Percentiles rank a stretch among this genome's conserved stretches.
phyloP scores from a whole-genome alignment of 148 eudicot species.

The Camellia sinensis region DNA sequence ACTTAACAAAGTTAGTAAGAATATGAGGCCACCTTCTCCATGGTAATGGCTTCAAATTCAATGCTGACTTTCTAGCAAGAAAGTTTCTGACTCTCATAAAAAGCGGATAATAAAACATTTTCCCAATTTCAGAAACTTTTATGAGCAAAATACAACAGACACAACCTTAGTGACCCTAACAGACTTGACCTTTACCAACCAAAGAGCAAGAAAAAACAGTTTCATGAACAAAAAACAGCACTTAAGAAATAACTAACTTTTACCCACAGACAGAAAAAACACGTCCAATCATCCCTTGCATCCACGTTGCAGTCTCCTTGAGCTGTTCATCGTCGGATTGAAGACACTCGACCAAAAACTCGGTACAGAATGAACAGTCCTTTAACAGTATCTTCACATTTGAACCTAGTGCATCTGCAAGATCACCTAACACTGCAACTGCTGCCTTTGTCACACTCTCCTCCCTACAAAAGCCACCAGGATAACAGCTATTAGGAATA shows the following conservation, averaged over 20 bases:
- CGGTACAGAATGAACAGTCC: conserved; percentile 43
- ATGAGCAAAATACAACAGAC: conserved; percentile 1
- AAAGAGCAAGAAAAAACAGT: conserved; percentile 13
- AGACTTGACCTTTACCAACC: conserved; percentile 7
- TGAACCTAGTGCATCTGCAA: conserved; percentile 62
- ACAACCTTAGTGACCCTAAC: neutral
- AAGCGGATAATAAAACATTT: conserved; percentile 10
- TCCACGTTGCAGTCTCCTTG: conserved; percentile 57
- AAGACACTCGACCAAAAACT: conserved; percentile 52
- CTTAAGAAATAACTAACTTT: neutral
- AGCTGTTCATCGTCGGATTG: conserved; percentile 56
- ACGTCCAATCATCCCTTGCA: conserved; percentile 61
- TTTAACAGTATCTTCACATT: conserved; percentile 43
- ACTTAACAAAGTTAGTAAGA: conserved; percentile 17
- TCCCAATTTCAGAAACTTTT: conserved; percentile 15
- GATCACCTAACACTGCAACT: conserved; percentile 61
- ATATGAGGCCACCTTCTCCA: conserved; percentile 7
- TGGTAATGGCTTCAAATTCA: neutral
- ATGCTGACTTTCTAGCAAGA: conserved; percentile 5
- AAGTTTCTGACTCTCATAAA: conserved; percentile 14
- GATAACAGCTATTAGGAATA: neutral
- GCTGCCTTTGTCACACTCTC: conserved; percentile 63
- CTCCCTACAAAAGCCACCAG: conserved; percentile 38
- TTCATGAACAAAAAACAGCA: conserved; percentile 7
- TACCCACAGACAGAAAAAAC: conserved; percentile 30